These are phyloP conservation scores for Hermanozyma aechmeae DNA, from an alignment of 805 yeast genomes.

Conservation along the genomic window DNA sequence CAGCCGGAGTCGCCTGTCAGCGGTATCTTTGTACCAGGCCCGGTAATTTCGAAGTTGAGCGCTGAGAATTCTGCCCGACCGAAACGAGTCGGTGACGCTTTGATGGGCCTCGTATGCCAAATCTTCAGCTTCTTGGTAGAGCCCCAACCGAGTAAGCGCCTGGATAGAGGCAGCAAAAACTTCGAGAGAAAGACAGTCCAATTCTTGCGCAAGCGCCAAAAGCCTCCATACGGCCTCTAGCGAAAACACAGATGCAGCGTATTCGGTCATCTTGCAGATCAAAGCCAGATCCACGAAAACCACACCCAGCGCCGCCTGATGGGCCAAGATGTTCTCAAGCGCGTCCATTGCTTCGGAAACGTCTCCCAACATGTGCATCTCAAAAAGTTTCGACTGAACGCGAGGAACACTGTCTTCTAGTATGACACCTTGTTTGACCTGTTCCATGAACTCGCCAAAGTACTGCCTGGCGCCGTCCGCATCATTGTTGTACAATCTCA, in stretches of 20 bases:
- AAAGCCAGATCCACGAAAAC: constrained; percentile 10
- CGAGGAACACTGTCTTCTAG: constrained; percentile 11
- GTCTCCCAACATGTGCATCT: constrained; percentile 15
- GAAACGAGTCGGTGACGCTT: constrained; percentile 19
- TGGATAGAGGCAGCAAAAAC: constrained; percentile 18
- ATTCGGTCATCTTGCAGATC: constrained; percentile 12
- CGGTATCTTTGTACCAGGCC: constrained; percentile 15
- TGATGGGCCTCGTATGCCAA: constrained; percentile 22
- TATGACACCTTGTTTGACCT: constrained; percentile 11
- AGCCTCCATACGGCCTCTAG: constrained; percentile 12
- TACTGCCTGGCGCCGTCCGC: constrained; percentile 20
- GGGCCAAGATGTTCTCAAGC: constrained; percentile 12
- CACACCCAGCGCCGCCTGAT: constrained; percentile 7
- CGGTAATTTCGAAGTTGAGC: constrained; percentile 21
- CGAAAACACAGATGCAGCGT: constrained; percentile 13
- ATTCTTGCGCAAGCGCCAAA: constrained; percentile 10
- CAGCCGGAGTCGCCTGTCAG: constrained; percentile 3
- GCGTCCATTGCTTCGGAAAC: constrained; percentile 18
- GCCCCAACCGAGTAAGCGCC: constrained; percentile 21
- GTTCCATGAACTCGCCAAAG: constrained; percentile 18
- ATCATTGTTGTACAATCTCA: constrained; percentile 29
- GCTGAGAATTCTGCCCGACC: constrained; percentile 15
- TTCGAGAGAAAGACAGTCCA: constrained; percentile 12
- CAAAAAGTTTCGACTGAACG: constrained; percentile 20
- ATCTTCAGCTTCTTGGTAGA: constrained; percentile 23